Percentiles rank a stretch among this genome's conserved stretches.
These are phyloP conservation scores for Poronia punctata DNA, from an alignment of 495 filamentous ascomycete species.

Conservation along the genomic window DNA sequence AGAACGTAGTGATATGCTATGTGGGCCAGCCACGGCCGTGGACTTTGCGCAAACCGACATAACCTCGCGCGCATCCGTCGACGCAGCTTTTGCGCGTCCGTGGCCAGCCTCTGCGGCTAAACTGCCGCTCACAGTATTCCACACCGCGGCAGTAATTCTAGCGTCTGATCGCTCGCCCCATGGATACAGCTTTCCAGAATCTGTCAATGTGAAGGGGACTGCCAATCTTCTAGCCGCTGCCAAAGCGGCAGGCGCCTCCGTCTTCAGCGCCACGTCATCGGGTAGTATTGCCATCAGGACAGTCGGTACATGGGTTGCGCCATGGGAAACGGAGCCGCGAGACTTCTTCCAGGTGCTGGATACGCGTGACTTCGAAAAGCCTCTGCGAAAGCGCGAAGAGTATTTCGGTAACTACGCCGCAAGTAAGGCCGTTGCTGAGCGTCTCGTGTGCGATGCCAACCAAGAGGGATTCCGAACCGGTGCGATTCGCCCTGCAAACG, in stretches of 20 bases:
- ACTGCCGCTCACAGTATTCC: conserved; percentile 38
- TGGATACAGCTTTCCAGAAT: conserved; percentile 30
- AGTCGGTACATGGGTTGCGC: conserved; percentile 41
- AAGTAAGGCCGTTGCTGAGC: conserved; percentile 47
- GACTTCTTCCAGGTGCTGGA: conserved; percentile 42
- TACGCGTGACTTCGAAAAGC: conserved; percentile 33
- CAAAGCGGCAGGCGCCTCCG: conserved; percentile 39
- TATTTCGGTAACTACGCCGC: conserved; percentile 54
- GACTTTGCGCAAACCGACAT: conserved; percentile 38
- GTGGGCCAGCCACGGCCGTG: conserved; percentile 20
- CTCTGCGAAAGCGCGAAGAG: conserved; percentile 38
- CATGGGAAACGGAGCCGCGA: conserved; percentile 37
- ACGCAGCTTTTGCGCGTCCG: conserved; percentile 29
- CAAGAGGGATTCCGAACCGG: conserved; percentile 43
- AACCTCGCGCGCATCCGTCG: conserved; percentile 27
- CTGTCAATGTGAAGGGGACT: conserved; percentile 54
- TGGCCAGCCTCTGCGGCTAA: conserved; percentile 25
- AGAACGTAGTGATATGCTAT: conserved; percentile 30
- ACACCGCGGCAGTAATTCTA: conserved; percentile 39
- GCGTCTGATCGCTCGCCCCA: conserved; percentile 35
- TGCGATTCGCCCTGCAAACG: conserved; percentile 52
- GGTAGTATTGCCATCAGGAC: conserved; percentile 45
- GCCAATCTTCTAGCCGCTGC: conserved; percentile 49
- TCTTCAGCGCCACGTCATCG: conserved; percentile 54
- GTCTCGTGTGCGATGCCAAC: conserved; percentile 43